Conservation (phyloP, 2,329 filamentous ascomycete genomes). For the Paecilomyces fulvus region DNA sequence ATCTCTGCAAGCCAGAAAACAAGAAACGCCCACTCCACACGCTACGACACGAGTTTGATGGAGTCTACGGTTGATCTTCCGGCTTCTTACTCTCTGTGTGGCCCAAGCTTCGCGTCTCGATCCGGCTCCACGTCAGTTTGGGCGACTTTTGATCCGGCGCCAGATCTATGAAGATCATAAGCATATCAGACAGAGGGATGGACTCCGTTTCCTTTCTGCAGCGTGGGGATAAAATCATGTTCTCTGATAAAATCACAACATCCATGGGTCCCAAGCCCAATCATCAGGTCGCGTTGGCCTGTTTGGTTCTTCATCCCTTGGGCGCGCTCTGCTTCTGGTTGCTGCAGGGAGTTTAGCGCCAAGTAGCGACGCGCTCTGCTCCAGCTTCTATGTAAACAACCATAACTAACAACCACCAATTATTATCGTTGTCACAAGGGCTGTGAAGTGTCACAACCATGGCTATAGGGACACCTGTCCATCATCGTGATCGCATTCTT, state of each 20-base stretch:
- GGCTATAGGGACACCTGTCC: background rate
- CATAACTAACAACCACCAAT: background rate
- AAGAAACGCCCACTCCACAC: background rate
- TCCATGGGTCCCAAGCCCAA: background rate
- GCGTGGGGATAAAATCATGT: slow-evolving; percentile 8
- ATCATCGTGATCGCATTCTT: background rate
- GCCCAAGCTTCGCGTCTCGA: background rate
- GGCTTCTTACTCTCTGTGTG: background rate
- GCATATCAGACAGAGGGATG: background rate
- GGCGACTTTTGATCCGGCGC: background rate
- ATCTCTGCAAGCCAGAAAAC: background rate
- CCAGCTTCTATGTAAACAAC: background rate
- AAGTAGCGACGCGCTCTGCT: background rate
- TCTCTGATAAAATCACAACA: background rate
- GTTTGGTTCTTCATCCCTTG: background rate
- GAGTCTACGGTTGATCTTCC: background rate
- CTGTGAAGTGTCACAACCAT: background rate
- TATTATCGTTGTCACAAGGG: background rate
- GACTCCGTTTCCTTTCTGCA: too few species aligned
- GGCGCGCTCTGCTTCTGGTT: background rate
- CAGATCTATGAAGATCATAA: background rate
- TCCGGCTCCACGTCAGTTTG: background rate
- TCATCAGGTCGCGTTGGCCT: background rate
- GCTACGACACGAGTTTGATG: background rate
- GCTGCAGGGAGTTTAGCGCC: background rate